A percentile compares a stretch with the other conserved stretches of the same genome.
Conservation (phyloP, 1,284 basidiomycete genomes). For the Austropuccinia psidii region DNA sequence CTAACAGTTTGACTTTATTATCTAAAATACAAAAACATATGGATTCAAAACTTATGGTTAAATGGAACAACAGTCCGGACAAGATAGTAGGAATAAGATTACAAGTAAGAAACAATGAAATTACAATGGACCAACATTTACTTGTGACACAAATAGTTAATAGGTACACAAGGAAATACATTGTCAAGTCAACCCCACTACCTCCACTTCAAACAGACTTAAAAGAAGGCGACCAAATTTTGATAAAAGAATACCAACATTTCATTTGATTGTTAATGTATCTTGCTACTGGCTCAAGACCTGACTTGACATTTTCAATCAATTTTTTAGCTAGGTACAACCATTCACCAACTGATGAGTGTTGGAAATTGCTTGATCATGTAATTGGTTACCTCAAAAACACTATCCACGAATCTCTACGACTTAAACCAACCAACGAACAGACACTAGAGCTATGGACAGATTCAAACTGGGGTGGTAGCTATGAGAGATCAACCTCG, state of each 20-base stretch:
- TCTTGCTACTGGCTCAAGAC: background rate
- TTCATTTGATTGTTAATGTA: background rate
- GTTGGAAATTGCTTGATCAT: background rate
- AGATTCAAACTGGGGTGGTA: conserved; percentile 6
- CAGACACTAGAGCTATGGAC: background rate
- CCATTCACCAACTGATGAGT: background rate
- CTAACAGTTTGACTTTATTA: background rate
- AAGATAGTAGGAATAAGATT: background rate
- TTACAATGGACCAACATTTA: background rate
- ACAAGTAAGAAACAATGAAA: background rate
- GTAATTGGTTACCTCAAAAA: background rate
- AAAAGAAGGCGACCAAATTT: background rate
- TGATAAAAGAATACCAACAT: background rate
- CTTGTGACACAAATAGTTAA: background rate
- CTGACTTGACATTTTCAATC: background rate
- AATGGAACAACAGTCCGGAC: background rate
- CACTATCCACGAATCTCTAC: background rate
- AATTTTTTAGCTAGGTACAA: background rate
- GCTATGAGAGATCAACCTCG: background rate
- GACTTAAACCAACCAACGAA: background rate
- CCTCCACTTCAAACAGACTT: background rate
- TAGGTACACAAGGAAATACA: background rate
- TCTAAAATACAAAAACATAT: background rate
- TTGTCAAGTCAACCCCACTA: background rate
- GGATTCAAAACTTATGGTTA: background rate